These are phyloP conservation scores for Aspergillus hiratsukae DNA, from an alignment of 2,329 filamentous ascomycete species.

Conservation along the genomic window DNA sequence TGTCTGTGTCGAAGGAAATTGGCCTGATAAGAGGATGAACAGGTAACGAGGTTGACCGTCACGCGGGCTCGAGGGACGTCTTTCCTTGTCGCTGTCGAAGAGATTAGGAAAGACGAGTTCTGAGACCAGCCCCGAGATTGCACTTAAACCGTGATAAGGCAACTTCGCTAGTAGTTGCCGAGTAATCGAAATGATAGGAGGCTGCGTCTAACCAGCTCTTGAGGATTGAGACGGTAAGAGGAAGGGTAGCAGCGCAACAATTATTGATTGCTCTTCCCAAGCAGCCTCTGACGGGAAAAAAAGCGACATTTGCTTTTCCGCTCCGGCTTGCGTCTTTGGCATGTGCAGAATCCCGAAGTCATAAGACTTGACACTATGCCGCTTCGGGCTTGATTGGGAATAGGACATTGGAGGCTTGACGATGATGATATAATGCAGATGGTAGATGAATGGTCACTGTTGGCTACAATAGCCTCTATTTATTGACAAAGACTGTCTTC, in stretches of 20 bases:
- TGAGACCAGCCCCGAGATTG: slow-evolving; percentile 26
- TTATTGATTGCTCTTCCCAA: slow-evolving; percentile 20
- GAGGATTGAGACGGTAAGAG: not conserved
- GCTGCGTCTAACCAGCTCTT: slow-evolving; percentile 23
- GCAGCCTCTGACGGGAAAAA: slow-evolving; percentile 23
- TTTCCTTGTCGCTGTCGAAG: slow-evolving; percentile 19
- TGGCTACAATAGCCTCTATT: not conserved
- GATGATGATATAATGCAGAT: slow-evolving; percentile 14
- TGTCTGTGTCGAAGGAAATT: slow-evolving; percentile 10
- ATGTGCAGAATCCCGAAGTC: slow-evolving; percentile 20
- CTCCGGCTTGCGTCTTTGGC: slow-evolving; percentile 24
- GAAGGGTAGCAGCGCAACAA: slow-evolving; percentile 9
- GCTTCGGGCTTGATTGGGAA: slow-evolving; percentile 13
- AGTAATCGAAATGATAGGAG: slow-evolving; percentile 3
- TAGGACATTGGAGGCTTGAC: slow-evolving; percentile 6
- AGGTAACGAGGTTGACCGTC: slow-evolving; percentile 15
- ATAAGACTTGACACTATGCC: slow-evolving; percentile 3
- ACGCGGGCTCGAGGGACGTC: slow-evolving; percentile 22
- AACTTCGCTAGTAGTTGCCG: slow-evolving; percentile 18
- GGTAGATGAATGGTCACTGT: not conserved
- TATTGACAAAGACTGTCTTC: not conserved
- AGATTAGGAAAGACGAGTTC: slow-evolving; percentile 20
- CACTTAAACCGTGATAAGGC: slow-evolving; percentile 16
- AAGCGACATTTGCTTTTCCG: slow-evolving; percentile 28
- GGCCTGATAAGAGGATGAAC: slow-evolving; percentile 4